Evolutionary conservation across 176 grass and related monocot species (phyloP).

Genomic region (Alopecurus myosuroides): DNA sequence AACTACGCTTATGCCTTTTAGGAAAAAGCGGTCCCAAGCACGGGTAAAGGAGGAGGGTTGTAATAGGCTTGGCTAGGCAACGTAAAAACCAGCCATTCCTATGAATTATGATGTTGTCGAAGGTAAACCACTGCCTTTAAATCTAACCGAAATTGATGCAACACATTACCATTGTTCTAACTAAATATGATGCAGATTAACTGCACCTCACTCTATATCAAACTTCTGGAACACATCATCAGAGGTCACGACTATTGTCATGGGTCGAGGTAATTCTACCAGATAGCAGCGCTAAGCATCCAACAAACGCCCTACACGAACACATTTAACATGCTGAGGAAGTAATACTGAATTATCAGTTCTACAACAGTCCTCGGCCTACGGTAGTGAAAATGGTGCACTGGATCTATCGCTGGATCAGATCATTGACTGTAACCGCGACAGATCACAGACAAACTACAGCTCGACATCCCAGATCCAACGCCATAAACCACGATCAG

Average conservation of each 20-base stretch:
- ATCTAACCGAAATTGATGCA: background rate
- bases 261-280: background rate
- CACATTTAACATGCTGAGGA: background rate
- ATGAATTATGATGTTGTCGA: too few species aligned
- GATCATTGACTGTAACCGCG: background rate
- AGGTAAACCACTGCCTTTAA: too few species aligned
- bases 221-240: background rate
- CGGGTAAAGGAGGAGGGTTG: too few species aligned
- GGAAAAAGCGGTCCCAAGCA: too few species aligned
- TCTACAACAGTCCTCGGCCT: background rate
- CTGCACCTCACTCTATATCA: background rate
- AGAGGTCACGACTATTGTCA: background rate
- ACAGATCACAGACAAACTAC: background rate
- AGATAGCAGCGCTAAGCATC: background rate
- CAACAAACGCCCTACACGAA: background rate
- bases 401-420: slow-evolving; percentile 2
- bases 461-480: slow-evolving; percentile 18
- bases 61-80: too few species aligned
- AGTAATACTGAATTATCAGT: background rate
- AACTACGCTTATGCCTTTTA: too few species aligned
- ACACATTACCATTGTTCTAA: background rate
- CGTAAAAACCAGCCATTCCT: too few species aligned
- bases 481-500: background rate
- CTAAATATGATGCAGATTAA: background rate
- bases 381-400: background rate